phyloP scores from a whole-genome alignment of 441 rosid species.

The Populus hybrid region DNA sequence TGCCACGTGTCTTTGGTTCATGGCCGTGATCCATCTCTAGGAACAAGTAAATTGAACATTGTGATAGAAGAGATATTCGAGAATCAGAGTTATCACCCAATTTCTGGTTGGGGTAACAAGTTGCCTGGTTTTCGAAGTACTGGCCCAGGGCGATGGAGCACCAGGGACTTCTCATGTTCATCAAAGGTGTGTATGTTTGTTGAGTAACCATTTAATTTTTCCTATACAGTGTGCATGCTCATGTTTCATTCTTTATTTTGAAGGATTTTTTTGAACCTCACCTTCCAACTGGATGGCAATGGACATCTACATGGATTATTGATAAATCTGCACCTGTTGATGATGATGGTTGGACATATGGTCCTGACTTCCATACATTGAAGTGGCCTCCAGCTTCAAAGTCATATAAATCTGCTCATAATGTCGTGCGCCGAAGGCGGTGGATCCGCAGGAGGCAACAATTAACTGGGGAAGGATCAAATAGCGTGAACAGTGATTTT shows the following conservation, averaged over 20 bases:
- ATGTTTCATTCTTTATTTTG: constrained; percentile 26
- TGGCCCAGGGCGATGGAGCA: constrained; percentile 58
- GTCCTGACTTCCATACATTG: constrained; percentile 49
- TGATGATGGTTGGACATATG: constrained; percentile 67
- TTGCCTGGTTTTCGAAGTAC: constrained; percentile 36
- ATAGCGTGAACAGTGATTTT: constrained; percentile 20
- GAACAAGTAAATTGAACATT: constrained; percentile 40
- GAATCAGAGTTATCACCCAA: constrained; percentile 50
- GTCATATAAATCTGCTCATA: constrained; percentile 38
- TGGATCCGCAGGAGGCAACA: constrained; percentile 61
- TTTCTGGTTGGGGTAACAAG: constrained; percentile 52
- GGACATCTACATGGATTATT: constrained; percentile 63
- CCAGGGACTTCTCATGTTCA: constrained; percentile 54
- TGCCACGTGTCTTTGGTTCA: constrained; percentile 37
- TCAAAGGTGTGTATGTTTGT: constrained; percentile 42
- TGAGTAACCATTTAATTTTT: background rate
- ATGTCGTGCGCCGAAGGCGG: constrained; percentile 56
- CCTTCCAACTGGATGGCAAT: constrained; percentile 62
- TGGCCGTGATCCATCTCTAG: constrained; percentile 32
- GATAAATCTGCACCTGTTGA: constrained; percentile 59
- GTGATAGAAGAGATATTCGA: constrained; percentile 60
- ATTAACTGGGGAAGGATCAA: constrained; percentile 21
- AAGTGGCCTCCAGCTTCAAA: constrained; percentile 59
- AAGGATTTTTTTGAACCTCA: constrained; percentile 61
- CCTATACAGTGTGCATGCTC: background rate